Percentiles rank a stretch among this genome's conserved stretches.
These are phyloP conservation scores for Pichia kluyveri DNA, from an alignment of 805 yeast genomes.

Conservation along the genomic window DNA sequence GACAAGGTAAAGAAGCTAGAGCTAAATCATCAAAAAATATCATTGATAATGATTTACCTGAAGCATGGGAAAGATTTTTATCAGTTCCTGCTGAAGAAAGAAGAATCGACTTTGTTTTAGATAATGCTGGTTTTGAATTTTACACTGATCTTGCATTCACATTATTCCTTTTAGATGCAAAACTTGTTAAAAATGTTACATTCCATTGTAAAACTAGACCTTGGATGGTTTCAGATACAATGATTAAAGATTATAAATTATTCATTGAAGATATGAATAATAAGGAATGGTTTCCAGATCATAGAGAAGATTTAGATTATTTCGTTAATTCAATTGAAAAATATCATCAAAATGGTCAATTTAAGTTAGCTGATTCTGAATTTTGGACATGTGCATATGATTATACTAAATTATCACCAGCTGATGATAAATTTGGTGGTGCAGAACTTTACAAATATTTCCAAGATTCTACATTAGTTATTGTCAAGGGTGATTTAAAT, in stretches of 20 bases:
- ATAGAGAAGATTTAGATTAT: slow-evolving; percentile 37
- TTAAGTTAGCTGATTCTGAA: slow-evolving; percentile 47
- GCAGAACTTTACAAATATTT: slow-evolving; percentile 53
- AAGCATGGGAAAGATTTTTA: slow-evolving; percentile 50
- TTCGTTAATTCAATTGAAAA: slow-evolving; percentile 37
- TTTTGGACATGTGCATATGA: slow-evolving; percentile 84
- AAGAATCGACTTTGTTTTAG: slow-evolving; percentile 76
- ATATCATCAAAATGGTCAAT: slow-evolving; percentile 36
- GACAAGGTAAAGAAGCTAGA: slow-evolving; percentile 86
- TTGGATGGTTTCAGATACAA: slow-evolving; percentile 96
- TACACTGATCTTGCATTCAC: slow-evolving; percentile 73
- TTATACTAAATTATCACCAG: slow-evolving; percentile 58
- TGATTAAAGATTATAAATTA: slow-evolving; percentile 66
- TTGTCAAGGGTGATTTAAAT: slow-evolving; percentile 93
- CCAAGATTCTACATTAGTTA: slow-evolving; percentile 54
- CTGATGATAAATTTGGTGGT: slow-evolving; percentile 49
- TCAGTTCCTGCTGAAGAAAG: slow-evolving; percentile 24
- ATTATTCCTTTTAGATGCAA: slow-evolving; percentile 60
- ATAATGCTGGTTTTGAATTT: slow-evolving; percentile 92
- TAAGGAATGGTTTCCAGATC: slow-evolving; percentile 39
- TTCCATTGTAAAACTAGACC: slow-evolving; percentile 88
- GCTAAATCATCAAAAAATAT: slow-evolving; percentile 74
- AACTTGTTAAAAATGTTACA: slow-evolving; percentile 53
- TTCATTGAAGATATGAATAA: slow-evolving; percentile 50
- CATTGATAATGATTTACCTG: slow-evolving; percentile 61